phyloP scores from a whole-genome alignment of 257 asterid genomes.

The Rehmannia glutinosa region DNA sequence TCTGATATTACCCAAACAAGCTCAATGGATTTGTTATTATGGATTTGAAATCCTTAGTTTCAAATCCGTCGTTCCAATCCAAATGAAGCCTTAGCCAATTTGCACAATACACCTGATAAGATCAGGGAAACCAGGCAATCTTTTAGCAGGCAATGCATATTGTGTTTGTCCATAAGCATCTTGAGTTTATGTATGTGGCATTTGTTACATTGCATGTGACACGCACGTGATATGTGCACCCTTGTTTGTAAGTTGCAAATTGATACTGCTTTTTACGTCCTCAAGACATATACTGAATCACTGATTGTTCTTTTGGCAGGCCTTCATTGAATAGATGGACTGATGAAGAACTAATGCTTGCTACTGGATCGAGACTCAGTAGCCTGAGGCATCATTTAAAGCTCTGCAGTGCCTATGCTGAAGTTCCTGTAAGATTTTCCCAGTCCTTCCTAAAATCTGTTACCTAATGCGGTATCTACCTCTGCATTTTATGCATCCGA shows the following conservation, averaged over 20 bases:
- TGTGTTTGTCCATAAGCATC: not conserved
- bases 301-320: slow-evolving; percentile 9
- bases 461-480: not conserved
- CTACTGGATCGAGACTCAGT: slow-evolving; percentile 57
- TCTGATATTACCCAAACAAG: no score
- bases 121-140: not conserved
- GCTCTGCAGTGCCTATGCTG: slow-evolving; percentile 66
- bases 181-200: not conserved
- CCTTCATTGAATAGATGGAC: slow-evolving; percentile 53
- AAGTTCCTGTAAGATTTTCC: slow-evolving; percentile 53
- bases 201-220: not conserved
- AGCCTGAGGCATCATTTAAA: slow-evolving; percentile 51
- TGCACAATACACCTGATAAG: not conserved
- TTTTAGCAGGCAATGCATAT: not conserved
- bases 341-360: slow-evolving; percentile 67
- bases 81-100: slow-evolving; percentile 1
- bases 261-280: slow-evolving; percentile 18
- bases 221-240: not conserved
- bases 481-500: slow-evolving; percentile 11
- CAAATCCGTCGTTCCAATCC: no score
- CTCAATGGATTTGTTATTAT: no score
- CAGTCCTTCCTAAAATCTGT: slow-evolving; percentile 8
- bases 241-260: not conserved
- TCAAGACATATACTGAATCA: not conserved
- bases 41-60: no score